Evolutionary conservation across 2,329 filamentous ascomycete genomes (phyloP), one percentile per base, ranked within the genome.

Genomic region (Cladophialophora exuberans): DNA sequence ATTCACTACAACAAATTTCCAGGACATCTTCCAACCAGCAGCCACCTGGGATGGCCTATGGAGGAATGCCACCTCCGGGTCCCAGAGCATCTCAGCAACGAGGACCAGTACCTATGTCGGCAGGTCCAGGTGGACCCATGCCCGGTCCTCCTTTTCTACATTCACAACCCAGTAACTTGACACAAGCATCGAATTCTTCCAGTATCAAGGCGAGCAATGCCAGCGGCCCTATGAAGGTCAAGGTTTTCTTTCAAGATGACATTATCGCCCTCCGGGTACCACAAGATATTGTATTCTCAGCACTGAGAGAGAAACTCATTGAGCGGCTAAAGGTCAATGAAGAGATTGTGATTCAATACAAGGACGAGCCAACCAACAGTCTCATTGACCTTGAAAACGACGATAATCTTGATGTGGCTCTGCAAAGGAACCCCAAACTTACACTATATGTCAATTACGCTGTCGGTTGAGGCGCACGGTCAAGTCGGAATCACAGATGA

Each of bases 171-270:
- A 81, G 79, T 31, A 87, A 81, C 4, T 71, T 85, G 55, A 76
- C 74, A 1, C 74, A 76, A 59, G 66, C 69, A 22, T 75, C 74
- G 1, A 66, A 62, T 22, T 64, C 67, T 4, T 73, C 73, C 7
- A 70, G 67, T 56, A 64, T 61, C 39, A 61, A 58, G 44, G 52
- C 48, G 10, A 46, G 48, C 39, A 59, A 55, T 41, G 25, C 44
- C 9, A 41, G 52, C 5, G 74, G 80, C 6, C 81, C 84, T 3
- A 87, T 97, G 77, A 97, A 97, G 73, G 89, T 97, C 70, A 97
- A 97, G 75, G 87, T 97, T 50, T 94, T 89, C 76, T 97, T 90
- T 76, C 89, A 93, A 62, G 88, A 92, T 57, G 93, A 97, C 63
- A 84, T 95, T 53, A 93, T 97, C 63, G 89, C 94, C 39, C 91